Percentiles rank a stretch among this genome's conserved stretches.
Conservation (phyloP, 2,329 filamentous ascomycete genomes). For the Chaetomium olivaceum region DNA sequence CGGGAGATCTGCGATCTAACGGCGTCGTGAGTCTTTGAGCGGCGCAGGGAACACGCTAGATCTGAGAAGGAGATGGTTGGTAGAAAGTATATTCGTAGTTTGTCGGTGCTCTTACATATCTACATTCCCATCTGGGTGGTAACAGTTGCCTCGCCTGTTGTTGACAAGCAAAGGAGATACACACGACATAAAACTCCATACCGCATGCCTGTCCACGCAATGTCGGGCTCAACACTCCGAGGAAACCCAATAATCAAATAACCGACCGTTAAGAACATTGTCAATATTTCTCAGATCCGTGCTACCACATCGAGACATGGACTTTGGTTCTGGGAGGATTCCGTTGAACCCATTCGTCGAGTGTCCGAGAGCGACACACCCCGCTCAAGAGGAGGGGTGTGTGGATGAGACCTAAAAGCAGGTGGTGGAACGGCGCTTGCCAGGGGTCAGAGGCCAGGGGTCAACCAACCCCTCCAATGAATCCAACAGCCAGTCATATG, state of each 20-base stretch:
- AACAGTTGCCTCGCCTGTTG: neutral
- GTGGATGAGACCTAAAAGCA: slow-evolving; percentile 3
- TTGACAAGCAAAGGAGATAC: too few relatives aligned
- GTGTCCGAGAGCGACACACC: neutral
- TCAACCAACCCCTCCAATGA: slow-evolving; percentile 29
- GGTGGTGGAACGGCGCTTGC: slow-evolving; percentile 30
- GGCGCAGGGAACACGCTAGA: neutral
- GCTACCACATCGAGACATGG: neutral
- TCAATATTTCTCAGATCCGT: neutral
- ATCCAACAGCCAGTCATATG: slow-evolving; percentile 24
- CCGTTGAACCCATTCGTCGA: neutral
- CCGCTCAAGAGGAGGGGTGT: slow-evolving; percentile 5
- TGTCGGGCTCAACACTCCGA: neutral
- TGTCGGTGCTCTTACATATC: neutral
- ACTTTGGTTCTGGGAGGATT: neutral
- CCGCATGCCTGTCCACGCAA: neutral
- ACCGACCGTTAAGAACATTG: neutral
- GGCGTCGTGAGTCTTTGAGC: neutral
- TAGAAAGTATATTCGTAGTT: neutral
- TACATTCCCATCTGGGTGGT: neutral
- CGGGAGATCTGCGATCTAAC: neutral
- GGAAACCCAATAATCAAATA: neutral
- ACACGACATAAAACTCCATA: too few relatives aligned
- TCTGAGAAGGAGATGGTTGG: neutral
- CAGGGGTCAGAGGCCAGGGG: slow-evolving; percentile 27